Evolutionary conservation across 257 asterid genomes (phyloP).

Genomic region (Perilla frutescens): DNA sequence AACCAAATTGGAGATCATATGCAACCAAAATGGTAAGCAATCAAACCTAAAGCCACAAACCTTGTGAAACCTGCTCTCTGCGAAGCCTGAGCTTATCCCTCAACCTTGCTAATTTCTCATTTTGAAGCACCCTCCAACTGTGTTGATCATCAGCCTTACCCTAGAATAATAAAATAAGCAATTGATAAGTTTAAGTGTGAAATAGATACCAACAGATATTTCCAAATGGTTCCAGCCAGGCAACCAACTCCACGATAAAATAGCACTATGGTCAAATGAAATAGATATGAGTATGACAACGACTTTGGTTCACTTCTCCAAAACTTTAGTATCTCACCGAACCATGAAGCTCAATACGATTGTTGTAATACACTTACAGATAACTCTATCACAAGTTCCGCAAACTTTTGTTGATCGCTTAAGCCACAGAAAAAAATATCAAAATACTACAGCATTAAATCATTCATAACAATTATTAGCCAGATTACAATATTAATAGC

Average conservation of each 20-base stretch:
- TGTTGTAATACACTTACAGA: not conserved
- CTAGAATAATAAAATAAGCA: constrained; percentile 44
- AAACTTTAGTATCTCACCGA: constrained; percentile 11
- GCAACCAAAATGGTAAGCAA: constrained; percentile 27
- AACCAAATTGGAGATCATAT: constrained; percentile 17
- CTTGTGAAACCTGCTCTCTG: constrained; percentile 74
- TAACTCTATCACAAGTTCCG: not conserved
- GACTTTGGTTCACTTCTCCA: constrained; percentile 7
- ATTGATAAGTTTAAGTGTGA: constrained; percentile 15
- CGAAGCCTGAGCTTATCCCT: constrained; percentile 74
- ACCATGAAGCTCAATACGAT: not conserved
- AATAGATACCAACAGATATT: not conserved
- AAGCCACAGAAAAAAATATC: not conserved
- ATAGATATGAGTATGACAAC: not conserved
- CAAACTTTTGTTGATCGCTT: not conserved
- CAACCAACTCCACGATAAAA: not conserved
- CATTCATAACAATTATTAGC: not conserved
- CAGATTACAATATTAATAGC: constrained; percentile 8
- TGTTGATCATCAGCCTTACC: constrained; percentile 98
- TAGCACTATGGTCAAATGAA: not conserved
- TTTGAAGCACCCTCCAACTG: constrained; percentile 80
- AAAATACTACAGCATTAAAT: not conserved
- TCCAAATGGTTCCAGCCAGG: constrained; percentile 24
- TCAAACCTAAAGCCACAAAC: constrained; percentile 43
- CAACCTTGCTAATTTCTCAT: constrained; percentile 77